Evolutionary conservation across 2,329 filamentous ascomycete species (phyloP), one percentile per base, ranked within the genome.

Genomic region (Aspergillus intermedius): DNA sequence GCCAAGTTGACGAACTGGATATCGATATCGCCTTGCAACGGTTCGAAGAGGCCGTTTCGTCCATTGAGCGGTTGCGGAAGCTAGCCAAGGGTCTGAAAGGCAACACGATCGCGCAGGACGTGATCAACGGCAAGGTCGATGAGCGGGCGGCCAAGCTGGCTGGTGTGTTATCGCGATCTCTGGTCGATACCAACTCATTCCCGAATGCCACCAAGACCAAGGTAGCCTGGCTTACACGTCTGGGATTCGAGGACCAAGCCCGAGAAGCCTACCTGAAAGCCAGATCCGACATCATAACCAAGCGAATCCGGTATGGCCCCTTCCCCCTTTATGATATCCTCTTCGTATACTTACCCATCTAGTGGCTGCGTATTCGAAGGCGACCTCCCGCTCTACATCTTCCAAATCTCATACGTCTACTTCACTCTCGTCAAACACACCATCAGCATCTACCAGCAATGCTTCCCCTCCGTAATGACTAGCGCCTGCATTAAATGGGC

Each of bases 401-500:
- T 91, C 78, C 88, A 95, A 65, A 77, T 97, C 42, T 93, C 91
- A 2, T 96, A 90, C 69, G 90, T 95, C 49, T 96, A 95, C 69
- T 98, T 98, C 71, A 90, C 84, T 47, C 80, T 95, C 55, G 91
- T 98, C 64, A 84, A 88, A 59, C 96, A 97, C 70, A 97, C 93
- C 0, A 87, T 97, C 51, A 80, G 81, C 61, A 91, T 88, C 62
- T 96, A 93, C 69, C 89, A 95, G 74, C 70, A 72, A 46, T 95
- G 89, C 66, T 97, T 97, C 65, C 85, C 90, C 9, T 79, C 88
- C 22, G 77, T 83, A 12, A 88, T 93, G 75, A 94, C 93, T 79
- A 95, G 89, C 61, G 90, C 91, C 0, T 95, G 90, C 60, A 91
- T 98, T 60, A 94, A 91, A 64, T 98, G 93, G 93, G 91, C 90